Conservation (phyloP, 768 basidiomycete species). For the Agaricus blazei region DNA sequence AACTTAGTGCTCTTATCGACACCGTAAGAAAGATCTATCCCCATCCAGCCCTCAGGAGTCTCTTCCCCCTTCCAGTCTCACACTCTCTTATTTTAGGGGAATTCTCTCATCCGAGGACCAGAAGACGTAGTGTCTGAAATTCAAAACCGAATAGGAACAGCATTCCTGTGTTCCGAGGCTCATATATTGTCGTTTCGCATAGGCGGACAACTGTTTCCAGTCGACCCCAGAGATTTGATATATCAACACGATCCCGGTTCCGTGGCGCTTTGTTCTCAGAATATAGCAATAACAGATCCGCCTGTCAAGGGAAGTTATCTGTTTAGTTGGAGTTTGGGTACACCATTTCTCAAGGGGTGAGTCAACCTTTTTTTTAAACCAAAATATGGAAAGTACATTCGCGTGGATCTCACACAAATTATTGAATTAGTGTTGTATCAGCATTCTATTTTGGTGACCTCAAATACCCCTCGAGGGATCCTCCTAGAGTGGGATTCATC, state of each 20-base stretch:
- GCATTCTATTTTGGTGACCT: slow-evolving; percentile 73
- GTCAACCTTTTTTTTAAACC: slow-evolving; percentile 14
- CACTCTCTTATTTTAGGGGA: slow-evolving; percentile 42
- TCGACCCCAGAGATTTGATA: slow-evolving; percentile 72
- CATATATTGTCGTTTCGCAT: slow-evolving; percentile 67
- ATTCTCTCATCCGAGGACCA: slow-evolving; percentile 73
- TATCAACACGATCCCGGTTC: slow-evolving; percentile 33
- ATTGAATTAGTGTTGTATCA: slow-evolving; percentile 47
- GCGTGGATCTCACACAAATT: neutral
- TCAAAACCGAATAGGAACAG: slow-evolving; percentile 28
- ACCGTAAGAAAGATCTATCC: slow-evolving; percentile 40
- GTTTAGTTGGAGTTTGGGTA: slow-evolving; percentile 76
- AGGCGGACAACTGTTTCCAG: slow-evolving; percentile 61
- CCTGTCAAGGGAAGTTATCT: slow-evolving; percentile 53
- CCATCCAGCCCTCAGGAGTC: no score
- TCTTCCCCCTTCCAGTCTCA: neutral
- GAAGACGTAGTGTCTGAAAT: slow-evolving; percentile 57
- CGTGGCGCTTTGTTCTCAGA: slow-evolving; percentile 43
- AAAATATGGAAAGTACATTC: no score
- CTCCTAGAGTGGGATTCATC: slow-evolving; percentile 64
- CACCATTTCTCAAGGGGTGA: slow-evolving; percentile 72
- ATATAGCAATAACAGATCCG: slow-evolving; percentile 58
- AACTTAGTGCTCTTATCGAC: slow-evolving; percentile 63
- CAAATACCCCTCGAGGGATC: slow-evolving; percentile 59
- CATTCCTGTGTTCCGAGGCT: slow-evolving; percentile 52